Conservation (phyloP, 441 rosid genomes). For the Adansonia grandidieri region DNA sequence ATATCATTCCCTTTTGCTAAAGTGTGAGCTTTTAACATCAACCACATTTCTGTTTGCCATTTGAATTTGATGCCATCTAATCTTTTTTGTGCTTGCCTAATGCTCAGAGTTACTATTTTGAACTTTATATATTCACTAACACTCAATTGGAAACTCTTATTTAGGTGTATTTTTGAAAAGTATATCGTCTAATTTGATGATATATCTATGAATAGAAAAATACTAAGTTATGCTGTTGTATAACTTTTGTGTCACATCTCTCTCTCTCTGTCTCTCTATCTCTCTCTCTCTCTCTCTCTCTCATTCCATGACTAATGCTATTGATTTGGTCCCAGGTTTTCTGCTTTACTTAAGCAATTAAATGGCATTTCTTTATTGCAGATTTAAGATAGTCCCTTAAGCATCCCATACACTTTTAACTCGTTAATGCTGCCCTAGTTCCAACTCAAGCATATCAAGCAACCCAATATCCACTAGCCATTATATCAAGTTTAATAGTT, state of each 20-base stretch:
- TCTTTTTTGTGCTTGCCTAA: not conserved
- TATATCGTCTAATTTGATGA: conserved; percentile 1
- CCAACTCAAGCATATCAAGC: not conserved
- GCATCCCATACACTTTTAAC: not conserved
- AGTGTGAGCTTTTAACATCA: not conserved
- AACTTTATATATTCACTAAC: not conserved
- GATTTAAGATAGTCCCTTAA: not conserved
- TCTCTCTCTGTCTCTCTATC: not conserved
- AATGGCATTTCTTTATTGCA: not conserved
- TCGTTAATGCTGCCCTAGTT: not conserved
- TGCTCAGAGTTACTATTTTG: not conserved
- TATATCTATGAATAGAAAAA: not conserved
- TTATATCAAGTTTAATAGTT: not conserved
- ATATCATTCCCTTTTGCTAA: not conserved
- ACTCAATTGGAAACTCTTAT: not conserved
- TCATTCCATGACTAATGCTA: not conserved
- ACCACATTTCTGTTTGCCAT: not conserved
- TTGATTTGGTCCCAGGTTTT: not conserved
- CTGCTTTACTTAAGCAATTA: not conserved
- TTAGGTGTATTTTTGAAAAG: conserved; percentile 6
- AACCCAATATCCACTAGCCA: not conserved
- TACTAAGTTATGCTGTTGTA: not conserved
- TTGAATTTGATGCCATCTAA: not conserved
- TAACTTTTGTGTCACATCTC: not conserved
- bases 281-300: not conserved